phyloP scores from a whole-genome alignment of 1,139 yeast species.

The Keqinozyma sinolaborantium region DNA sequence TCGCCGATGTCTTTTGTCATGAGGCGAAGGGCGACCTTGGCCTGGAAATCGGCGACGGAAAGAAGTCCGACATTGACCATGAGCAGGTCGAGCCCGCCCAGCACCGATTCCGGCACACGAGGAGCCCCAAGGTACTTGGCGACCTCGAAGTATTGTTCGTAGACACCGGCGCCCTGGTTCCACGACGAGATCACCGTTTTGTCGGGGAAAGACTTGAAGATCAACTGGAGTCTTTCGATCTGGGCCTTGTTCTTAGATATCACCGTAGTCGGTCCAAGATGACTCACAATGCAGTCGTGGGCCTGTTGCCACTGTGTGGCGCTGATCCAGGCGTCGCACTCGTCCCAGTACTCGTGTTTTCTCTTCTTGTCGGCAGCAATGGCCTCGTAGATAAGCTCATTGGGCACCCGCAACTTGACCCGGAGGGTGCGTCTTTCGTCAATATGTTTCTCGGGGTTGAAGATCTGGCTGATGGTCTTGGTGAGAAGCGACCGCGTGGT shows the following conservation, averaged over 20 bases:
- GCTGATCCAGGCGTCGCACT: slow-evolving; percentile 58
- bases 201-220: slow-evolving; percentile 48
- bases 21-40: slow-evolving; percentile 47
- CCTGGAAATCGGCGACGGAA: slow-evolving; percentile 19
- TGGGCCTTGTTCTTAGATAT: slow-evolving; percentile 41
- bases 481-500: slow-evolving; percentile 45
- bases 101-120: background rate
- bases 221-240: slow-evolving; percentile 27
- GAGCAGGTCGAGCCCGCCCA: slow-evolving; percentile 17
- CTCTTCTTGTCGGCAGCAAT: slow-evolving; percentile 43
- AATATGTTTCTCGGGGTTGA: slow-evolving; percentile 15
- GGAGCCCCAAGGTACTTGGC: slow-evolving; percentile 10
- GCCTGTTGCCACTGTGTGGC: slow-evolving; percentile 66
- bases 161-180: slow-evolving; percentile 61
- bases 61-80: slow-evolving; percentile 44
- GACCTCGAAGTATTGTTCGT: slow-evolving; percentile 38
- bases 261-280: slow-evolving; percentile 69
- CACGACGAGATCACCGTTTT: slow-evolving; percentile 45
- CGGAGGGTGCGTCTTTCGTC: slow-evolving; percentile 32
- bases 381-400: slow-evolving; percentile 45
- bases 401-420: slow-evolving; percentile 42
- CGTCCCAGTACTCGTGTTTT: slow-evolving; percentile 48
- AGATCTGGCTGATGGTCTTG: slow-evolving; percentile 41
- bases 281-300: slow-evolving; percentile 49
- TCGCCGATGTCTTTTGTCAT: slow-evolving; percentile 49